These are phyloP conservation scores for Excoecaria agallocha DNA, from an alignment of 345 rosid genomes.

Conservation along the genomic window DNA sequence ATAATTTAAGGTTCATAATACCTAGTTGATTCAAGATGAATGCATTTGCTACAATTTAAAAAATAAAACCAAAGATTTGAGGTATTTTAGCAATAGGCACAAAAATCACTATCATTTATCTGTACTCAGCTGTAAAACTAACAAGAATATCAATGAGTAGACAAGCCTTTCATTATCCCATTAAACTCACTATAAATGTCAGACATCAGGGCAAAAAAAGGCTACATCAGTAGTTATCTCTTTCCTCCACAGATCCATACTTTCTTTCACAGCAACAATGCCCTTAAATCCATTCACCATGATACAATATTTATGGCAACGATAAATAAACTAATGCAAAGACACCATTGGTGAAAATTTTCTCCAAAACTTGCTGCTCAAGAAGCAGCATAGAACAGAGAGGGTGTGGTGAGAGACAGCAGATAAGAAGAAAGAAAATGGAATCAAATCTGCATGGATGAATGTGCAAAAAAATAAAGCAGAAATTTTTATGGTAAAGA, in stretches of 20 bases:
- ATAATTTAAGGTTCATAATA: too few relatives aligned
- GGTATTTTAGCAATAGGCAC: not conserved
- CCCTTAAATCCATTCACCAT: not conserved
- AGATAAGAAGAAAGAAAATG: not conserved
- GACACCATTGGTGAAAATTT: not conserved
- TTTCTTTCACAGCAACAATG: not conserved
- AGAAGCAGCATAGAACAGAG: not conserved
- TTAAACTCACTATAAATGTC: not conserved
- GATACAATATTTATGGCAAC: not conserved
- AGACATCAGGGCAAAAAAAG: not conserved
- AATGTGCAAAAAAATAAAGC: not conserved
- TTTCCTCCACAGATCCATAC: not conserved
- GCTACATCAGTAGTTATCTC: not conserved
- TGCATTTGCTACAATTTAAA: not conserved
- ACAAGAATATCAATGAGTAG: not conserved
- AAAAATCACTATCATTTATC: not conserved
- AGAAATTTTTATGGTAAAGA: not conserved
- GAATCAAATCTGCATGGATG: not conserved
- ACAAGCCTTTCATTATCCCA: not conserved
- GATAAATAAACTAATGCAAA: not conserved
- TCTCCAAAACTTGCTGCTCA: too few relatives aligned
- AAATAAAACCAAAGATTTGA: too few relatives aligned
- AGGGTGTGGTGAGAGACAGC: not conserved
- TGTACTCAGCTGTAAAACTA: not conserved
- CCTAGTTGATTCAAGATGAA: not conserved